These are phyloP conservation scores for Nothopassalora personata DNA, from an alignment of 2,329 filamentous ascomycete genomes.

Conservation along the genomic window DNA sequence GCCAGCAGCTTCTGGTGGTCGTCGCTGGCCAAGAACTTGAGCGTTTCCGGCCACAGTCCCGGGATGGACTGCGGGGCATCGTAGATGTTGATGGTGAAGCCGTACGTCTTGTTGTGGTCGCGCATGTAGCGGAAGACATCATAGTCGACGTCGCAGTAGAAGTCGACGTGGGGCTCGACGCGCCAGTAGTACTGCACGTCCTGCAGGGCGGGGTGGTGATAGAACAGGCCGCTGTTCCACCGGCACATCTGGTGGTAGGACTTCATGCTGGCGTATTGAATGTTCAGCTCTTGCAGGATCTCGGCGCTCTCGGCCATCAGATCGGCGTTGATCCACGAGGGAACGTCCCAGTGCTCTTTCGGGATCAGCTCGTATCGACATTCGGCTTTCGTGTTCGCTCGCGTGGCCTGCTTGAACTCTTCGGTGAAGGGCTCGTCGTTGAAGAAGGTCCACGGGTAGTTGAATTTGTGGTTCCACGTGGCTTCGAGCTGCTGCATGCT, in stretches of 20 bases:
- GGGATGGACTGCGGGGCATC: constrained; percentile 83
- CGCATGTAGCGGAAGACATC: constrained; percentile 98
- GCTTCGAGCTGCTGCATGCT: constrained; percentile 88
- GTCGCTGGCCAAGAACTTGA: constrained; percentile 67
- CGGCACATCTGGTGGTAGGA: constrained; percentile 99
- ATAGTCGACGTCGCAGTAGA: constrained; percentile 98
- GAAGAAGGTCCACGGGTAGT: constrained; percentile 99
- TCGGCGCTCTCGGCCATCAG: constrained; percentile 79
- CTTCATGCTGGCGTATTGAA: constrained; percentile 82
- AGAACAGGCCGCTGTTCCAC: constrained; percentile 98
- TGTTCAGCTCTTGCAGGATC: constrained; percentile 73
- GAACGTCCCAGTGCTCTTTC: constrained; percentile 89
- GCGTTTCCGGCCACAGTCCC: constrained; percentile 89
- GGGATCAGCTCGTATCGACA: constrained; percentile 83
- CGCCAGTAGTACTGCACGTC: constrained; percentile 93
- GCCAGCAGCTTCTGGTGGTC: constrained; percentile 71
- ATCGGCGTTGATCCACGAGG: constrained; percentile 85
- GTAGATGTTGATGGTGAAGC: constrained; percentile 96
- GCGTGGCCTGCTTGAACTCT: constrained; percentile 82
- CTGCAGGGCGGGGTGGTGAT: constrained; percentile 83
- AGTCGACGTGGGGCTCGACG: constrained; percentile 96
- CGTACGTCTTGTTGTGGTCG: constrained; percentile 97
- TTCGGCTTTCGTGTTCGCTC: constrained; percentile 79
- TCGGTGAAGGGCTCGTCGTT: constrained; percentile 91
- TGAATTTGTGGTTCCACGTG: constrained; percentile 98